Base-by-base conservation (phyloP, 768 basidiomycete species). In the Pilatotrama ljubarskyi region DNA sequence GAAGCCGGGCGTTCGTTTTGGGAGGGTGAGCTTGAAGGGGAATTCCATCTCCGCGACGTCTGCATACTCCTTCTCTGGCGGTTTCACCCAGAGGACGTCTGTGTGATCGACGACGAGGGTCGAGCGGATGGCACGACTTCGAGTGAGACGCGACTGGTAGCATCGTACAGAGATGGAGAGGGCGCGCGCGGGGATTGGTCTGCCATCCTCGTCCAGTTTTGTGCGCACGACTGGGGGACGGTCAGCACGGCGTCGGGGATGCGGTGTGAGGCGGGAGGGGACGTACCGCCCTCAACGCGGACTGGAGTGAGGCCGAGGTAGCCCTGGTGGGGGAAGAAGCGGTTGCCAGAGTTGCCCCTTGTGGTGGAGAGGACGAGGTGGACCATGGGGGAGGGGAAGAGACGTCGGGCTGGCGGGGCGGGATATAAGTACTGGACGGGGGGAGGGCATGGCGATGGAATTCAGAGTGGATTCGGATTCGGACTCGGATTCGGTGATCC, bases 231-330 rank as follows among this genome's bases (percentile, higher is more conserved):
- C 84, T 90, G 68, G 26, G 54, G 47, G 50, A 17, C 47, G 51
- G 51, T 61, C 49, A 43, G 65, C 56, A 13, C 14, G 56, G 37
- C 11, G 48, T 29, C 47, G 37, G 20, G 52, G 58, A 26, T 10
- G 32, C 13, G 35, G 24, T 32, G 29, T 32, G 44, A 43, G 44
- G 18, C 51, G 37, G 37, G 20, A 36, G 41, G 49, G 47, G 36
- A 80, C 84, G 66, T 58, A 86, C 87, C 73, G 73, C 92, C 92
- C 76, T 91, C 88, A 67, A 91, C 82, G 68, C 81, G 83, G 75
- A 93, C 77, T 56, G 88, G 85, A 43, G 90, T 92, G 69, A 94
- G 80, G 64, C 90, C 92, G 64, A 93, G 85, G 75, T 85, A 88
- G 69, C 92, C 92, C 55, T 76, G 74, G 78, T 84, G 77, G 50